These are phyloP conservation scores for Globisporangium parvum DNA, from an alignment of 352 stramenopile genomes.

Conservation along the genomic window DNA sequence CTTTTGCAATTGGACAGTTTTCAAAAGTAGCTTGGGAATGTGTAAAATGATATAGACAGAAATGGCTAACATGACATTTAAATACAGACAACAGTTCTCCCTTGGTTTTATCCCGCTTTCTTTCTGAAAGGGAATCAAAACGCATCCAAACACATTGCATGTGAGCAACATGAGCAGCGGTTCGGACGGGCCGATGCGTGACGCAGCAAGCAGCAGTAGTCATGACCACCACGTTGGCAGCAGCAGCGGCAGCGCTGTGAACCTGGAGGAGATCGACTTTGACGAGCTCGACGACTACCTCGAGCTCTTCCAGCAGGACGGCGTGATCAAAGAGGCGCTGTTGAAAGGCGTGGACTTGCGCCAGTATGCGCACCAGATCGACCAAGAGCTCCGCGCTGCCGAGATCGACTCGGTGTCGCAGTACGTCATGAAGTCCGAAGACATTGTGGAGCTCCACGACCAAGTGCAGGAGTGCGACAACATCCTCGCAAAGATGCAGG, in stretches of 20 bases:
- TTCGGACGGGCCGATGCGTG: not conserved
- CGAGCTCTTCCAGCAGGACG: conserved; percentile 92
- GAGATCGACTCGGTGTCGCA: conserved; percentile 82
- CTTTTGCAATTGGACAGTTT: too few species aligned
- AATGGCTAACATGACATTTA: too few species aligned
- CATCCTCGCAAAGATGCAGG: conserved; percentile 95
- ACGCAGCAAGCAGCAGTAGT: not conserved
- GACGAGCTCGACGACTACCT: conserved; percentile 92
- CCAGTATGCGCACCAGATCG: conserved; percentile 89
- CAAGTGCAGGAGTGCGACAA: conserved; percentile 96
- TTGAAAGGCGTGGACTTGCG: conserved; percentile 88
- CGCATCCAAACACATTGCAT: too few species aligned
- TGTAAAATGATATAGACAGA: too few species aligned
- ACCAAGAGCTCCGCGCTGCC: conserved; percentile 78
- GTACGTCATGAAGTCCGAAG: conserved; percentile 84
- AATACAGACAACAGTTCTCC: too few species aligned
- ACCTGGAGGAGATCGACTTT: conserved; percentile 91
- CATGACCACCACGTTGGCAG: not conserved
- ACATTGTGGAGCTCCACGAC: conserved; percentile 89
- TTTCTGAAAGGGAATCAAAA: too few species aligned
- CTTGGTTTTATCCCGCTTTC: too few species aligned
- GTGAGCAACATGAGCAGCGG: too few species aligned
- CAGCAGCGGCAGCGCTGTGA: conserved; percentile 16
- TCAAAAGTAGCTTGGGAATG: too few species aligned
- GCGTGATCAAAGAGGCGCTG: conserved; percentile 90